A percentile compares a stretch with the other conserved stretches of the same genome.
Evolutionary conservation across 208 protist genomes (phyloP).

Genomic region (Trypanosoma rangeli): DNA sequence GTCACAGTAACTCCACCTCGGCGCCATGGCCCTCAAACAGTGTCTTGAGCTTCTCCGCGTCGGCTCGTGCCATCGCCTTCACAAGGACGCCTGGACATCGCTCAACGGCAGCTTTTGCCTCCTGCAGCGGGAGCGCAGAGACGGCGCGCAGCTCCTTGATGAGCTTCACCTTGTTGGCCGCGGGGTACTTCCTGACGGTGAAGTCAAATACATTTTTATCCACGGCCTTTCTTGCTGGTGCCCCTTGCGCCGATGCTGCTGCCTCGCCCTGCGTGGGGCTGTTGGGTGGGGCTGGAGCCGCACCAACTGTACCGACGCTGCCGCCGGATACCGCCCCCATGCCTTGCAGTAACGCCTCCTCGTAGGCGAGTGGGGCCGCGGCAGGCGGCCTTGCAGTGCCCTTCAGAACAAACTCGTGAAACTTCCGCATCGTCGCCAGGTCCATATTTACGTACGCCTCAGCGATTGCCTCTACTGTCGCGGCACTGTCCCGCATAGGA

Average conservation of each 20-base stretch:
- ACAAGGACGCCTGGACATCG: constrained; percentile 32
- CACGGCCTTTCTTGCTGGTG: constrained; percentile 15
- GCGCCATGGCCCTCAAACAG: constrained; percentile 28
- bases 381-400: neutral
- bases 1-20: constrained; percentile 36
- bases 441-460: constrained; percentile 75
- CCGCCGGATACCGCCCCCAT: neutral
- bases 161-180: constrained; percentile 36
- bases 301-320: neutral
- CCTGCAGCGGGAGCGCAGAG: constrained; percentile 27
- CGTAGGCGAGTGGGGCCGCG: constrained; percentile 15
- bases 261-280: neutral
- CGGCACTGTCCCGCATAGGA: constrained; percentile 39
- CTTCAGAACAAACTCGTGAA: constrained; percentile 26
- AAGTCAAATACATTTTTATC: constrained; percentile 37
- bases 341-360: constrained; percentile 16
- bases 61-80: constrained; percentile 24
- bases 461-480: constrained; percentile 58
- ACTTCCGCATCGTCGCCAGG: constrained; percentile 40
- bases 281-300: neutral
- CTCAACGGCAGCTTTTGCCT: constrained; percentile 38
- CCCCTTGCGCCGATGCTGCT: constrained; percentile 4
- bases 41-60: constrained; percentile 39
- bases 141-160: constrained; percentile 44
- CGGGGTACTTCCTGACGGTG: constrained; percentile 25